Base-by-base conservation (phyloP, 2,329 filamentous ascomycete genomes). In the Exophiala viscosa region DNA sequence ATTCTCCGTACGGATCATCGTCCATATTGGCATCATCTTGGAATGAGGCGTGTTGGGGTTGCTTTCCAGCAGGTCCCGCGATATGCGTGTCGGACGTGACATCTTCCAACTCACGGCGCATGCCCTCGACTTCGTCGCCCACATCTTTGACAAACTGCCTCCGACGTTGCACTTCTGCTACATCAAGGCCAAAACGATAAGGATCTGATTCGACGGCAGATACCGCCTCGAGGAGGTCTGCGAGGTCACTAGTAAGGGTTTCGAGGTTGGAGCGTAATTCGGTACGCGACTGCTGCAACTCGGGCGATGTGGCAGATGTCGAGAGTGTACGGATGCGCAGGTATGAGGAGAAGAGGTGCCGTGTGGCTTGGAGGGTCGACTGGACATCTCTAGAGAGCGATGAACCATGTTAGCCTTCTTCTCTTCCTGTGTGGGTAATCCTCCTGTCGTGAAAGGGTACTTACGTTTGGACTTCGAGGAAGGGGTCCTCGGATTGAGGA, bases 271-370 rank as follows among this genome's bases (percentile, higher is more conserved):
- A 84, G 66, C 88, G 82, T 54, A 99, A 88, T 69, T 99, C 93
- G 39, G 71, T 69, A 51, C 82, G 81, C 4, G 83, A 78, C 73
- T 85, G 82, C 40, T 76, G 70, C 14, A 85, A 79, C 68, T 86
- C 82, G 10, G 90, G 90, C 14, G 88, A 91, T 39, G 78, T 77
- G 11, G 85, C 74, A 7, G 82, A 80, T 36, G 85, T 85, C 54
- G 85, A 82, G 20, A 95, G 85, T 41, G 90, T 93, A 66, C 90
- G 89, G 73, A 99, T 99, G 67, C 93, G 92, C 39, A 96, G 82
- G 76, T 96, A 99, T 13, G 91, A 96, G 59, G 88, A 85, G 78
- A 96, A 96, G 52, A 96, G 84, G 47, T 91, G 86, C 8, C 92
- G 86, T 48, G 89, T 87, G 11, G 83, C 83, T 60, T 86, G 81